Conservation (phyloP, 257 asterid species). For the Ehretia macrophylla region DNA sequence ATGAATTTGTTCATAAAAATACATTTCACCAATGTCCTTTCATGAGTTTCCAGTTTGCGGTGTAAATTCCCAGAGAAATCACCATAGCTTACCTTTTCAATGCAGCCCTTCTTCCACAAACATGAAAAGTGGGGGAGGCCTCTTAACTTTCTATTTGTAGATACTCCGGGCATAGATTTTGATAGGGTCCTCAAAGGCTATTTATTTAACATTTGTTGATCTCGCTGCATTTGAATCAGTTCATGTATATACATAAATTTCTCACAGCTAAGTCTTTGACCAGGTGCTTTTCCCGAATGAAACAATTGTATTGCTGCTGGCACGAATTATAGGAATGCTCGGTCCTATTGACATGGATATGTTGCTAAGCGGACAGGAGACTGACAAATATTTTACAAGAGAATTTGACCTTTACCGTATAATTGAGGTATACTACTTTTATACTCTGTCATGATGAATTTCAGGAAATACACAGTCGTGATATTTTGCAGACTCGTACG, state of each 20-base stretch:
- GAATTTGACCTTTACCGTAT: slow-evolving; percentile 60
- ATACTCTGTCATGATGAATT: neutral
- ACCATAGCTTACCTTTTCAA: too few relatives aligned
- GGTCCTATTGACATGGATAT: slow-evolving; percentile 72
- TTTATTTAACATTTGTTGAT: neutral
- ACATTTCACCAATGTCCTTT: too few relatives aligned
- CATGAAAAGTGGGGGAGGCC: too few relatives aligned
- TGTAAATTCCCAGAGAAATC: too few relatives aligned
- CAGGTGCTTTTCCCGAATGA: slow-evolving; percentile 96
- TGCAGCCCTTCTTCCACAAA: too few relatives aligned
- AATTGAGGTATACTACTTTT: slow-evolving; percentile 55
- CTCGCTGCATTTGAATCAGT: neutral
- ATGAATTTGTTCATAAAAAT: too few relatives aligned
- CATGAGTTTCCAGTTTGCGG: too few relatives aligned
- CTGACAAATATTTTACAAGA: slow-evolving; percentile 74
- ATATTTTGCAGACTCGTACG: neutral
- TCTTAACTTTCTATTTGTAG: too few relatives aligned
- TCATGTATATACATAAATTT: neutral
- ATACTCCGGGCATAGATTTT: too few relatives aligned
- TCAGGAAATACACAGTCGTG: neutral
- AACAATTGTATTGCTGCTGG: slow-evolving; percentile 59
- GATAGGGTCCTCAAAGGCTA: too few relatives aligned
- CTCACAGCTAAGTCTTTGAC: slow-evolving; percentile 8
- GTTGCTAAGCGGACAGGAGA: slow-evolving; percentile 66
- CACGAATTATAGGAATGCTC: slow-evolving; percentile 58